Evolutionary conservation across 1,139 yeast genomes (phyloP).

Genomic region (Lodderomyces beijingensis): DNA sequence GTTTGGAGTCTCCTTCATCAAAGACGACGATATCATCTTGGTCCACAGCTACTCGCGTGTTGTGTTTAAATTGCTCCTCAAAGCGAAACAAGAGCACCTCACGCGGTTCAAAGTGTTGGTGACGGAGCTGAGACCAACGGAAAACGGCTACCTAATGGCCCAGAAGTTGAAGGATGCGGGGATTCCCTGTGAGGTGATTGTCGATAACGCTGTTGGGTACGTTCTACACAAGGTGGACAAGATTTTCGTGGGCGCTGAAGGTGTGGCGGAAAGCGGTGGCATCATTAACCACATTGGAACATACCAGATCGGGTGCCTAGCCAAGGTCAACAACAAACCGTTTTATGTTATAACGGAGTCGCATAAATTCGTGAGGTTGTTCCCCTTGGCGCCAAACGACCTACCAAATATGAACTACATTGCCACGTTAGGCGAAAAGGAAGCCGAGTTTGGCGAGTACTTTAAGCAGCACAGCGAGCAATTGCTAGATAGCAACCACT

Average conservation of each 20-base stretch:
- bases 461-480: slow-evolving; percentile 18
- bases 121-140: slow-evolving; percentile 88
- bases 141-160: slow-evolving; percentile 77
- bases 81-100: slow-evolving; percentile 67
- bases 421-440: slow-evolving; percentile 20
- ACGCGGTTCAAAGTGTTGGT: slow-evolving; percentile 86
- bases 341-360: slow-evolving; percentile 92
- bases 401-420: slow-evolving; percentile 53
- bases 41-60: slow-evolving; percentile 94
- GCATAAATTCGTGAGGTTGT: slow-evolving; percentile 93
- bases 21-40: slow-evolving; percentile 86
- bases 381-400: slow-evolving; percentile 91
- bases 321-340: slow-evolving; percentile 87
- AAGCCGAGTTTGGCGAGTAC: slow-evolving; percentile 5
- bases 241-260: slow-evolving; percentile 96
- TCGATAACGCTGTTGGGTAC: slow-evolving; percentile 92
- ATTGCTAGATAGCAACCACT: slow-evolving; percentile 26
- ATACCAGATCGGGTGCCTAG: slow-evolving; percentile 90
- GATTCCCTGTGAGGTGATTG: slow-evolving; percentile 87
- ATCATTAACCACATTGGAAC: slow-evolving; percentile 94
- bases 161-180: slow-evolving; percentile 63
- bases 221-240: slow-evolving; percentile 90
- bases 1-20: slow-evolving; percentile 81
- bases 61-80: slow-evolving; percentile 67
- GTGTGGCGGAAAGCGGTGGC: slow-evolving; percentile 98